A percentile compares a stretch with the other conserved stretches of the same genome.
phyloP scores from a whole-genome alignment of 1,139 yeast genomes.

The Waltiozyma sp. region DNA sequence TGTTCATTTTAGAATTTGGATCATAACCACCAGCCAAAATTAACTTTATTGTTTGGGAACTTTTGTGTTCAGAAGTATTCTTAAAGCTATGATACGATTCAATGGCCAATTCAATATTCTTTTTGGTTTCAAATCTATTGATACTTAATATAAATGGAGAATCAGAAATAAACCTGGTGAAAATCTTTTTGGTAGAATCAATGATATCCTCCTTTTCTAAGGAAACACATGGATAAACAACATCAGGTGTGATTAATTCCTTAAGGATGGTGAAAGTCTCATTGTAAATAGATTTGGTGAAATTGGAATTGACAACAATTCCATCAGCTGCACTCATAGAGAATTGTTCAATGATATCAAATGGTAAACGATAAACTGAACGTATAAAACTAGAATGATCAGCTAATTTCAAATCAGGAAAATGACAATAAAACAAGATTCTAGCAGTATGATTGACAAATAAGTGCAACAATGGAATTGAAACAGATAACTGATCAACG shows the following conservation, averaged over 20 bases:
- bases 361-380: conserved; percentile 63
- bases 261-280: conserved; percentile 39
- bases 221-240: conserved; percentile 86
- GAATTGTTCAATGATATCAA: conserved; percentile 72
- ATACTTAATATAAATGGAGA: conserved; percentile 52
- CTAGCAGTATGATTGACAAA: conserved; percentile 29
- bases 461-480: conserved; percentile 62
- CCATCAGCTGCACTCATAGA: conserved; percentile 69
- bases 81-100: conserved; percentile 39
- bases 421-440: conserved; percentile 84
- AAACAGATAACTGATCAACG: conserved; percentile 81
- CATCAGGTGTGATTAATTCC: conserved; percentile 41
- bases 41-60: conserved; percentile 28
- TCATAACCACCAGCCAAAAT: conserved; percentile 94
- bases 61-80: conserved; percentile 4
- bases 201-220: conserved; percentile 15
- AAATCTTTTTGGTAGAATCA: conserved; percentile 13
- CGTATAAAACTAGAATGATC: conserved; percentile 45
- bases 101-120: conserved; percentile 71
- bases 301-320: conserved; percentile 77
- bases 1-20: conserved; percentile 44
- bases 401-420: conserved; percentile 82
- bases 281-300: conserved; percentile 62
- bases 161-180: conserved; percentile 11
- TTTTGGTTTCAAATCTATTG: conserved; percentile 82